A percentile compares a stretch with the other conserved stretches of the same genome.
These are phyloP conservation scores for Phytophthora boehmeriae DNA, from an alignment of 352 stramenopile species.

Conservation along the genomic window DNA sequence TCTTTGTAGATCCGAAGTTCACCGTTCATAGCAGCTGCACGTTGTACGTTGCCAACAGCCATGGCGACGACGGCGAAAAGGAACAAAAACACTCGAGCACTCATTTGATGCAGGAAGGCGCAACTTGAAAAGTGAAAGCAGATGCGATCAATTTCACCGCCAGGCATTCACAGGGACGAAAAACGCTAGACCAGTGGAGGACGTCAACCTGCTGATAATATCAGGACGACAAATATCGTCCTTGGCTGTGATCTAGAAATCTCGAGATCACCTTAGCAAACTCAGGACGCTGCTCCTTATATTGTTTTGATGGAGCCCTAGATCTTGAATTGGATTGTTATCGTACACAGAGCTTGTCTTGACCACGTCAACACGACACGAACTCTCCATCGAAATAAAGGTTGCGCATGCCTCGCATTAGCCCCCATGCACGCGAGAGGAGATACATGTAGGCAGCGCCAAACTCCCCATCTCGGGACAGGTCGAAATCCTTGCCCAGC, in stretches of 20 bases:
- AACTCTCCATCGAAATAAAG: constrained; percentile 32
- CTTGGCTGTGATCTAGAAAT: too few relatives aligned
- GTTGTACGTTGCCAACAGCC: constrained; percentile 1
- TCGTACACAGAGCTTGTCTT: not conserved
- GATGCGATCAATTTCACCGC: too few relatives aligned
- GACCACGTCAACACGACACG: constrained; percentile 37
- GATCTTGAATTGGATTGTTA: too few relatives aligned
- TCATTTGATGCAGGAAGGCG: constrained; percentile 7
- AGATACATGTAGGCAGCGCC: constrained; percentile 41
- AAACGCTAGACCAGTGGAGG: too few relatives aligned
- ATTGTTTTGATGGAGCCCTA: too few relatives aligned
- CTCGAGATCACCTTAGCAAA: too few relatives aligned
- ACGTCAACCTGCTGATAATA: too few relatives aligned
- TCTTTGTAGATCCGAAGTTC: constrained; percentile 33
- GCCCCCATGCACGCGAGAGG: constrained; percentile 45
- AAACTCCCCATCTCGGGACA: constrained; percentile 57
- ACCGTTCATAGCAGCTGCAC: constrained; percentile 13
- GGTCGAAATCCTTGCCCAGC: constrained; percentile 46
- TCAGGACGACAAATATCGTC: too few relatives aligned
- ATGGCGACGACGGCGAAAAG: constrained; percentile 1
- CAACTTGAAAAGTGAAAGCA: constrained; percentile 21
- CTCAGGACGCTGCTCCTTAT: too few relatives aligned
- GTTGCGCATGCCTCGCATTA: constrained; percentile 32
- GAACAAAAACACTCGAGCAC: not conserved
- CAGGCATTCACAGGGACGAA: too few relatives aligned